phyloP scores from a whole-genome alignment of 2,329 filamentous ascomycete genomes.

The Aspergillus brasiliensis region DNA sequence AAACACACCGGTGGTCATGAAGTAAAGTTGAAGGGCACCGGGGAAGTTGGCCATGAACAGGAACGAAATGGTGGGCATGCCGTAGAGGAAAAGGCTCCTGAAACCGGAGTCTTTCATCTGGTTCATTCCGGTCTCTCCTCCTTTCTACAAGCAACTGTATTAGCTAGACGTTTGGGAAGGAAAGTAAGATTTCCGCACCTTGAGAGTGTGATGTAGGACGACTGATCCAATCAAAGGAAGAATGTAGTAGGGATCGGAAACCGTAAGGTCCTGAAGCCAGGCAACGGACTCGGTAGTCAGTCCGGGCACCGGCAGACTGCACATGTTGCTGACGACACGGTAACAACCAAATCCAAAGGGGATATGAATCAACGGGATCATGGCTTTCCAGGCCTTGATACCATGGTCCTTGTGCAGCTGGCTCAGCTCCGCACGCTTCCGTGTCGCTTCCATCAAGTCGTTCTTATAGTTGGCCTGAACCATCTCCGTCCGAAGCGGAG shows the following conservation, averaged over 20 bases:
- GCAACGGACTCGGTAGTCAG: conserved; percentile 69
- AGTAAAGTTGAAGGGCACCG: conserved; percentile 64
- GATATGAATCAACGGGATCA: conserved; percentile 63
- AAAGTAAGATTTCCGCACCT: conserved; percentile 49
- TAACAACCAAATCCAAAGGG: conserved; percentile 81
- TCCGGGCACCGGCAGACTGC: conserved; percentile 75
- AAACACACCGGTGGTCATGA: conserved; percentile 49
- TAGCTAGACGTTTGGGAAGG: background rate
- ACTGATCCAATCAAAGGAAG: conserved; percentile 66
- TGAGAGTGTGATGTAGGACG: conserved; percentile 60
- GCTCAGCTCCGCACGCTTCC: conserved; percentile 51
- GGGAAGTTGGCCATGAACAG: conserved; percentile 58
- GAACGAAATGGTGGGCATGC: conserved; percentile 57
- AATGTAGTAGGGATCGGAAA: conserved; percentile 74
- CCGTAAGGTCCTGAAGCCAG: conserved; percentile 79
- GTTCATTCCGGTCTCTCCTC: conserved; percentile 40
- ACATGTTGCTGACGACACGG: conserved; percentile 73
- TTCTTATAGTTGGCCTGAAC: conserved; percentile 44
- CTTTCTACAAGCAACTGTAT: conserved; percentile 31
- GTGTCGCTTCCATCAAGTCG: conserved; percentile 53
- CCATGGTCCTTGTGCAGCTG: conserved; percentile 58
- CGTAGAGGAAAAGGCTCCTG: conserved; percentile 40
- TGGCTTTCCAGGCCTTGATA: conserved; percentile 53
- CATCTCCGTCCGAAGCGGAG: conserved; percentile 61
- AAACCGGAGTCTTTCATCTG: conserved; percentile 31